Percentiles rank a stretch among this genome's conserved stretches.
Evolutionary conservation across 2,329 filamentous ascomycete species (phyloP).

Genomic region (Pyrenophora teres): DNA sequence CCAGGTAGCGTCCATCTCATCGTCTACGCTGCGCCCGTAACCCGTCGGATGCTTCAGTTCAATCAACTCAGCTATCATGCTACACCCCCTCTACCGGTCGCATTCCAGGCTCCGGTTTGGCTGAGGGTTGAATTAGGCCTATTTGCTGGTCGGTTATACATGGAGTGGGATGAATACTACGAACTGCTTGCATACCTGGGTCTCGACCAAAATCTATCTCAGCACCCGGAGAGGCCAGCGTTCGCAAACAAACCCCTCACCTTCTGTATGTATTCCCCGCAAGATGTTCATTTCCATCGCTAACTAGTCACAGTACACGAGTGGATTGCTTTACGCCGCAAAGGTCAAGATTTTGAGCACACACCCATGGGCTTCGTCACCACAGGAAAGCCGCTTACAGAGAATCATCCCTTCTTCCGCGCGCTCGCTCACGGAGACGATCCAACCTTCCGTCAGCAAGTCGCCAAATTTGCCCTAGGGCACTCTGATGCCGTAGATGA

Average conservation of each 20-base stretch:
- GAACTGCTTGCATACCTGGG: slow-evolving; percentile 35
- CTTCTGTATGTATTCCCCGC: slow-evolving; percentile 25
- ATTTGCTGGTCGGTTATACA: slow-evolving; percentile 65
- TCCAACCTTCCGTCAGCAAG: slow-evolving; percentile 12
- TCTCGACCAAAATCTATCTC: slow-evolving; percentile 7
- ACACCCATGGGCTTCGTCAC: slow-evolving; percentile 65
- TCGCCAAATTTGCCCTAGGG: slow-evolving; percentile 15
- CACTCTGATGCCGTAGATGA: slow-evolving; percentile 7
- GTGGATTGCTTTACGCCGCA: slow-evolving; percentile 61
- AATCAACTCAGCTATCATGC: slow-evolving; percentile 59
- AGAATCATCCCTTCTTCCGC: slow-evolving; percentile 60
- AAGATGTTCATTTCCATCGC: slow-evolving; percentile 43
- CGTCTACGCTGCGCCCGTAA: slow-evolving; percentile 64
- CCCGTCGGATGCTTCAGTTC: slow-evolving; percentile 64
- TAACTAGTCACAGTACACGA: slow-evolving; percentile 51
- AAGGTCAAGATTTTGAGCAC: slow-evolving; percentile 62
- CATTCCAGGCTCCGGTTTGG: slow-evolving; percentile 56
- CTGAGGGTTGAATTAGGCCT: slow-evolving; percentile 64
- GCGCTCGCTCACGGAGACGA: slow-evolving; percentile 4
- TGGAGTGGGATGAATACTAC: slow-evolving; percentile 55
- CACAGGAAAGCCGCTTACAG: slow-evolving; percentile 56
- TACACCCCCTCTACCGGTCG: slow-evolving; percentile 53
- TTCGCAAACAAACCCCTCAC: slow-evolving; percentile 35
- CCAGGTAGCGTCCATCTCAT: slow-evolving; percentile 52
- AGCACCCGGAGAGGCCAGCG: slow-evolving; percentile 8